Conservation (phyloP, 345 rosid species). For the Capsella bursapastoris region DNA sequence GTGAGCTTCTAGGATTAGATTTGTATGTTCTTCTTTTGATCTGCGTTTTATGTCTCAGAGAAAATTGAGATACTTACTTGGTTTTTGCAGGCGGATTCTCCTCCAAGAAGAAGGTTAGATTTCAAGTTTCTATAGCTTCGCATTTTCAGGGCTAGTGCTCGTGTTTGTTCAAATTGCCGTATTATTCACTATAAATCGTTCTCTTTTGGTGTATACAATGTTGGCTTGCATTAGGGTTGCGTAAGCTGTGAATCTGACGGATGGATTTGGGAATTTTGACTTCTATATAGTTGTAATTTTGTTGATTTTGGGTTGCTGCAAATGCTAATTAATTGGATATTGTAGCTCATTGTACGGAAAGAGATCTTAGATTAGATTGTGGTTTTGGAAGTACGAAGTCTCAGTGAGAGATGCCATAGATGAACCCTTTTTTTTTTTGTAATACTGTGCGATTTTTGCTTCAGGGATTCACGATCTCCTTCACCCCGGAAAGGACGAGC, state of each 20-base stretch:
- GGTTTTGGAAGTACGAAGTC: not conserved
- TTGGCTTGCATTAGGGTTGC: conserved; percentile 17
- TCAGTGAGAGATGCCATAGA: conserved; percentile 1
- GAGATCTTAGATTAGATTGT: not conserved
- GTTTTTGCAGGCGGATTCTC: conserved; percentile 71
- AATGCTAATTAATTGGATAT: not conserved
- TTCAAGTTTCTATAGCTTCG: conserved; percentile 6
- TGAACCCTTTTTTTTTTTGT: not conserved
- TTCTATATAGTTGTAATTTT: not conserved
- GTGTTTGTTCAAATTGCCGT: too few relatives aligned
- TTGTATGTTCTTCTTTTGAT: not conserved
- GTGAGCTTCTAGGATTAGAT: conserved; percentile 25
- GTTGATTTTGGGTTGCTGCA: not conserved
- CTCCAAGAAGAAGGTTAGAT: conserved; percentile 59
- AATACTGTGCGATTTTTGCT: not conserved
- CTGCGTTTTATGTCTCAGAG: not conserved
- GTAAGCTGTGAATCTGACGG: conserved; percentile 20
- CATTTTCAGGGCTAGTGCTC: not conserved
- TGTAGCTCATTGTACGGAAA: conserved; percentile 4
- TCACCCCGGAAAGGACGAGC: conserved; percentile 68
- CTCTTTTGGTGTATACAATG: not conserved
- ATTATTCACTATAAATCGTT: not conserved
- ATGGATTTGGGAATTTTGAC: conserved; percentile 24
- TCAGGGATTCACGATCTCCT: conserved; percentile 70
- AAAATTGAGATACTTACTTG: conserved; percentile 6